These are phyloP conservation scores for Russula vinacea DNA, from an alignment of 768 basidiomycete species.

Conservation along the genomic window DNA sequence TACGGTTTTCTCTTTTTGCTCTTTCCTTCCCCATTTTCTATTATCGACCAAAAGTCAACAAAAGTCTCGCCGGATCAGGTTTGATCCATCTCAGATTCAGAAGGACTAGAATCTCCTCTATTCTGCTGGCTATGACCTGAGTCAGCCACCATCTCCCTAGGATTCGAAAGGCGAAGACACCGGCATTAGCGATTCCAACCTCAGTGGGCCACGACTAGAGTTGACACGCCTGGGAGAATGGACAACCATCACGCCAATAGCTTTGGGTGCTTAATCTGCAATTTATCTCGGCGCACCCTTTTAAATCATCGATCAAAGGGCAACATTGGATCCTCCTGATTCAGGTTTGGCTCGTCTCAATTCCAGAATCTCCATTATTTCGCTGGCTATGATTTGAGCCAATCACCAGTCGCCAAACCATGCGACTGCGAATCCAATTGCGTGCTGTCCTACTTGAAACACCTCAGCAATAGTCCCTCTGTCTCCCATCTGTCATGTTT, in stretches of 20 bases:
- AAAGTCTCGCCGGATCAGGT: constrained; percentile 43
- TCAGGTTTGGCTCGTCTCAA: constrained; percentile 71
- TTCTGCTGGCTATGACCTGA: constrained; percentile 69
- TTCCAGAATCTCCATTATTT: constrained; percentile 71
- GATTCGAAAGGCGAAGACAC: too few relatives aligned
- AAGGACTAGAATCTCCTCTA: constrained; percentile 70
- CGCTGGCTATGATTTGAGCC: constrained; percentile 67
- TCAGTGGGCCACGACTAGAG: too few relatives aligned
- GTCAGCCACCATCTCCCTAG: constrained; percentile 50
- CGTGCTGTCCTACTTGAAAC: constrained; percentile 55
- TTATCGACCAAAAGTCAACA: background rate
- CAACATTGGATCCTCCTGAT: constrained; percentile 65
- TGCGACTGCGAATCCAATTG: constrained; percentile 53
- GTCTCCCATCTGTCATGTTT: background rate
- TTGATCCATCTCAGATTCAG: constrained; percentile 74
- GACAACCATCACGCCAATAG: too few relatives aligned
- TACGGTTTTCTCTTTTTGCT: constrained; percentile 26
- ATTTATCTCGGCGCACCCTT: too few relatives aligned
- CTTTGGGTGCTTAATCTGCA: too few relatives aligned
- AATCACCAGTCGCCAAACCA: constrained; percentile 50
- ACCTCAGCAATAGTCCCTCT: constrained; percentile 54
- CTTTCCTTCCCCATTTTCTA: background rate
- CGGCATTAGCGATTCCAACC: too few relatives aligned
- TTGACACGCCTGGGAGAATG: too few relatives aligned
- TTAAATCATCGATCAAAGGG: too few relatives aligned